These are phyloP conservation scores for Melaleuca quinquenervia DNA, from an alignment of 345 rosid species.

Conservation along the genomic window DNA sequence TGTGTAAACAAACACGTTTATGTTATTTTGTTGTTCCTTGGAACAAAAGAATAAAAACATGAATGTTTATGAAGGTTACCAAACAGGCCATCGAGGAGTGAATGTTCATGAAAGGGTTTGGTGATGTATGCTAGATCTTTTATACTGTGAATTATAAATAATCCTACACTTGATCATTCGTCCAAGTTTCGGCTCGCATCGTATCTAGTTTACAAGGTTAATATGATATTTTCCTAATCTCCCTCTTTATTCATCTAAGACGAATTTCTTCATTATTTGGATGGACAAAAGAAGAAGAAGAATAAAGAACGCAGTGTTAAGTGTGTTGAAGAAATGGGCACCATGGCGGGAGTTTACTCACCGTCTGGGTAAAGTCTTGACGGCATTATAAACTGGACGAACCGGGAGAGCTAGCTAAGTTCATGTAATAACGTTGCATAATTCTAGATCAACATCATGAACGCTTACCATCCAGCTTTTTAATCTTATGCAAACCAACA, in stretches of 20 bases:
- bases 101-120: not conserved
- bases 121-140: not conserved
- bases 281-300: not conserved
- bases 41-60: too few relatives aligned
- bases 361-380: not conserved
- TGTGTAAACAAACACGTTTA: too few relatives aligned
- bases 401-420: not conserved
- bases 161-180: not conserved
- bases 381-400: not conserved
- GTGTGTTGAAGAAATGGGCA: not conserved
- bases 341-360: not conserved
- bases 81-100: not conserved
- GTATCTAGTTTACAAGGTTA: not conserved
- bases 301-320: not conserved
- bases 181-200: rapidly evolving
- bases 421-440: not conserved
- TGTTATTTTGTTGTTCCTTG: too few relatives aligned
- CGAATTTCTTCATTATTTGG: not conserved
- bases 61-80: too few relatives aligned
- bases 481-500: not conserved
- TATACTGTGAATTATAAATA: not conserved
- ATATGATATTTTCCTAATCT: not conserved
- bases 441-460: not conserved
- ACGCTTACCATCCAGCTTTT: not conserved
- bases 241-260: not conserved